Evolutionary conservation across 1,284 basidiomycete species (phyloP), one percentile per base, ranked within the genome.

Genomic region (Sporisorium scitamineum): DNA sequence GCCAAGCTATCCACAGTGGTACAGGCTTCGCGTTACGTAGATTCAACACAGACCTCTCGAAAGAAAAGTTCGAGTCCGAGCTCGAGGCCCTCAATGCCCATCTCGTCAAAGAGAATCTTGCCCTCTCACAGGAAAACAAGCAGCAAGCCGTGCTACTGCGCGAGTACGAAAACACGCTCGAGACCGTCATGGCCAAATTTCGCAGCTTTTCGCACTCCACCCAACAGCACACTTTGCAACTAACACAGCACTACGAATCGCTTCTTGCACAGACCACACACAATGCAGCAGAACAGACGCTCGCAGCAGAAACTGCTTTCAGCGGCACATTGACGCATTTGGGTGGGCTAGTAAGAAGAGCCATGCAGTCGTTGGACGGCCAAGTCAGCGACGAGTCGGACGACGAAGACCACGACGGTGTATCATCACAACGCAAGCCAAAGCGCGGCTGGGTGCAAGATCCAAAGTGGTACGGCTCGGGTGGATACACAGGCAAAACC

Each of bases 161-260:
- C 80, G 97, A 99, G 86, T 96, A 97, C 85, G 96, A 99, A 86
- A 89, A 89, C 70, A 97, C 95, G 1, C 90, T 99, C 87, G 95
- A 98, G 83, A 94, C 91, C 37, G 93, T 99, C 84, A 98, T 99
- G 96, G 88, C 90, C 65, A 97, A 97, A 87, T 98, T 98, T 85
- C 90, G 95, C 57, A 92, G 92, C 70, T 93, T 97, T 82, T 84
- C 97, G 93, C 88, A 93, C 77, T 93, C 96, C 18, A 94, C 94
- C 0, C 94, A 96, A 83, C 92, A 93, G 78, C 94, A 98, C 85
- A 94, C 97, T 80, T 88, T 94, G 13, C 93, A 92, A 0, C 88
- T 98, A 14, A 93, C 92, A 58, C 90, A 92, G 55, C 95, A 99
- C 86, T 99, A 99, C 87, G 94, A 97, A 83, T 88, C 89, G 5